Evolutionary conservation across 371 early-diverging fungal genomes (phyloP), one percentile per base, ranked within the genome.

Genomic region (Mortierella sp.): DNA sequence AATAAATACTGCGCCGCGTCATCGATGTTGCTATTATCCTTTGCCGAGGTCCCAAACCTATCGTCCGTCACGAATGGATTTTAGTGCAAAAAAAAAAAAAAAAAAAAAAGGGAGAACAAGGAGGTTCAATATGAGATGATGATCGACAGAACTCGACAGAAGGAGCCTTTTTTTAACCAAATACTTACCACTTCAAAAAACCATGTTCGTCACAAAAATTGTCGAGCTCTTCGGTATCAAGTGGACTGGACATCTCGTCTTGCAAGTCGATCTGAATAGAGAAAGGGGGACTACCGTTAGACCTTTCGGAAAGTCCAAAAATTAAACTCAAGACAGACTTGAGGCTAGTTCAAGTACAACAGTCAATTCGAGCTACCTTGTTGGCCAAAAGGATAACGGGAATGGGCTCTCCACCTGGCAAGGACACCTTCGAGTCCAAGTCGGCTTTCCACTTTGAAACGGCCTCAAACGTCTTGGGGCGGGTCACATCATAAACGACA

Each of bases 401-500:
- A 55, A 90, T 89, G 12, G 79, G 80, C 3, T 88, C 88, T 45
- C 90, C 90, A 47, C 86, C 89, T 16, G 90, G 90, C 46, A 90
- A 71, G 23, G 82, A 74, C 18, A 90, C 88, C 72, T 90, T 90
- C 4, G 83, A 68, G 76, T 90, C 91, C 51, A 90, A 76, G 76
- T 90, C 91, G 7, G 84, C 69, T 62, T 90, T 90, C 95, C 95
- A 95, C 63, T 86, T 90, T 43, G 87, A 84, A 1, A 93, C 92
- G 12, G 84, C 87, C 68, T 90, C 89, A 81, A 93, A 91, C 47
- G 92, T 92, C 44, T 88, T 84, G 60, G 86, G 85, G 19, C 90
- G 86, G n/a, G 91, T 92, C 12, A 93, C 83, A 77, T 95, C 95
- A 70, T 91, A 95, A 0, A 94, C 94, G 4, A 94, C 88, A 59